Conservation (phyloP, 139 green algal genomes). For the Medakamo hakoo region DNA sequence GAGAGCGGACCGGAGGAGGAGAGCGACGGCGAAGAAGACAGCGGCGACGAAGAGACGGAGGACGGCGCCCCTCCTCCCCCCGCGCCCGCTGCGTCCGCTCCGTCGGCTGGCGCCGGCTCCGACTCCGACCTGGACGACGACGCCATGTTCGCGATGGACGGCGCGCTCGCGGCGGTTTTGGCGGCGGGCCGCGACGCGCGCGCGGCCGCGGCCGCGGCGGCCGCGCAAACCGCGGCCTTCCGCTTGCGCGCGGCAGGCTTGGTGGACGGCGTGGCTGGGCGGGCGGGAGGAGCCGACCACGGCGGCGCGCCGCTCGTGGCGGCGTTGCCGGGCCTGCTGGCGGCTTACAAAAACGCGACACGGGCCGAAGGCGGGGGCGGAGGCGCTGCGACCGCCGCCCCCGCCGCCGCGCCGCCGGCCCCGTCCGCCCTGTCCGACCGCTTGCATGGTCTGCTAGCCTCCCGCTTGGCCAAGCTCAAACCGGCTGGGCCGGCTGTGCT, state of each 20-base stretch:
- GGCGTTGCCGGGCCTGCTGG: background rate
- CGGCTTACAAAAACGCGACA: too few relatives aligned
- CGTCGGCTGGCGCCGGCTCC: background rate
- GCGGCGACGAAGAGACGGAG: background rate
- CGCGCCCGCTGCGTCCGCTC: too few relatives aligned
- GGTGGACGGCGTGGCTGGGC: background rate
- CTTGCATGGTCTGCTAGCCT: background rate
- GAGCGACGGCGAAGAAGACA: background rate
- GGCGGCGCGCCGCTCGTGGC: background rate
- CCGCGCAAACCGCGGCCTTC: background rate
- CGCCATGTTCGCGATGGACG: background rate
- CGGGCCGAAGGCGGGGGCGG: background rate
- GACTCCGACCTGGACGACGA: background rate
- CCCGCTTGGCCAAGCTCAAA: background rate
- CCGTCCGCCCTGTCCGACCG: background rate
- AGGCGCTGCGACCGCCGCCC: too few relatives aligned
- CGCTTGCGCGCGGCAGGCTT: background rate
- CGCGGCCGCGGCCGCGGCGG: too few relatives aligned
- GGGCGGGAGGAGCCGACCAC: background rate
- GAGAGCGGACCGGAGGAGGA: too few relatives aligned
- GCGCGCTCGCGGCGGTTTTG: background rate
- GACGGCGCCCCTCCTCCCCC: background rate
- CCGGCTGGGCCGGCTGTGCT: background rate
- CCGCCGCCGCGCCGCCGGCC: too few relatives aligned
- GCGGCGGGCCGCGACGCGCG: background rate